Evolutionary conservation across 768 basidiomycete genomes (phyloP).

Genomic region (Rhodotorula sphaerocarpa): DNA sequence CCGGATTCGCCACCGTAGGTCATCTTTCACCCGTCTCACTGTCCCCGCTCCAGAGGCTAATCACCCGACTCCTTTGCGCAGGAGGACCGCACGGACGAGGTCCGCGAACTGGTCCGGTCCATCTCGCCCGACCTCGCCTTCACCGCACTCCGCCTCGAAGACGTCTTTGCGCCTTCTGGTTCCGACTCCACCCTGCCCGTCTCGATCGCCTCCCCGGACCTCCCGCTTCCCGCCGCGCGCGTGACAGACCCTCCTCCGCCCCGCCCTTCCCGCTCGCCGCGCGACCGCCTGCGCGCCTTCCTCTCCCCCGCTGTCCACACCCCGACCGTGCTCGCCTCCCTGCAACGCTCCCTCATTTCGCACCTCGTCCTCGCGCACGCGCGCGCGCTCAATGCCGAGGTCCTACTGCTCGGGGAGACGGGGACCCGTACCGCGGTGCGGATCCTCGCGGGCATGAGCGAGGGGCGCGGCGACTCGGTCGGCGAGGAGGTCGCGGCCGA

Average conservation of each 20-base stretch:
- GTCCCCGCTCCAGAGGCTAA: neutral
- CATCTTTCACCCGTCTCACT: too few species aligned
- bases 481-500: conserved; percentile 29
- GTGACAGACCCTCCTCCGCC: neutral
- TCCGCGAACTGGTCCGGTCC: conserved; percentile 2
- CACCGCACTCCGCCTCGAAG: conserved; percentile 13
- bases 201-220: neutral
- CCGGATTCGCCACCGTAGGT: conserved; percentile 11
- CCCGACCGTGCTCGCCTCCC: neutral
- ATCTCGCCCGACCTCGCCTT: conserved; percentile 5
- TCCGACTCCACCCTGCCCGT: neutral
- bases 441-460: conserved; percentile 16
- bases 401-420: conserved; percentile 27
- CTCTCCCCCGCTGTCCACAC: neutral
- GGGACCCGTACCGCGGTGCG: conserved; percentile 28
- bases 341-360: conserved; percentile 2
- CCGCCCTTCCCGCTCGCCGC: neutral
- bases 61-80: neutral
- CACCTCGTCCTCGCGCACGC: conserved; percentile 16
- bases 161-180: conserved; percentile 3
- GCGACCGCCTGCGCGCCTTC: neutral
- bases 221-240: too few species aligned
- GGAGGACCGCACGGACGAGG: conserved; percentile 8
- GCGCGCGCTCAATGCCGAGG: neutral
- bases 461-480: conserved; percentile 19